Evolutionary conservation across 83 land plant species (phyloP).

Genomic region (Picea mariana): DNA sequence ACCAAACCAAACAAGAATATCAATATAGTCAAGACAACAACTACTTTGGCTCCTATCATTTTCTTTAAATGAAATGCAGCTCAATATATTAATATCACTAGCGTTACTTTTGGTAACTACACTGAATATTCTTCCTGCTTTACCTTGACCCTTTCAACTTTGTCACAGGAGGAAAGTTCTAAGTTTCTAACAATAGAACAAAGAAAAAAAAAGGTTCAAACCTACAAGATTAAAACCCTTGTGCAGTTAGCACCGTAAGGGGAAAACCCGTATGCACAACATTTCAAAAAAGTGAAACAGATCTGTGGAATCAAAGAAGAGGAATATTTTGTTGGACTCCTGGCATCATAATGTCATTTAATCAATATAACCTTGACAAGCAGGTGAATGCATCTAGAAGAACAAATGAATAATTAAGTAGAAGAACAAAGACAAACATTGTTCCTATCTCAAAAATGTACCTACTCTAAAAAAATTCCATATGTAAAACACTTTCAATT

Average conservation of each 20-base stretch:
- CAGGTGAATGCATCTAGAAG: too few species aligned
- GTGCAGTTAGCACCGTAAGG: neutral
- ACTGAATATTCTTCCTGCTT: neutral
- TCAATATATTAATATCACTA: neutral
- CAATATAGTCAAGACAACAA: too few species aligned
- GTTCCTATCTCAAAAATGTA: too few species aligned
- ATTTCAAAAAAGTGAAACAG: neutral
- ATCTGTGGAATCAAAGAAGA: neutral
- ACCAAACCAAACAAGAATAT: slow-evolving; percentile 3
- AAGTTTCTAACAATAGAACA: neutral
- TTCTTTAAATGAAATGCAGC: neutral
- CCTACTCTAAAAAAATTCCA: too few species aligned
- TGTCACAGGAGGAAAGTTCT: neutral
- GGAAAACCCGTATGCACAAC: neutral
- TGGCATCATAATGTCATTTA: too few species aligned
- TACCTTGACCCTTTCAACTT: neutral
- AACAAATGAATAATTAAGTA: too few species aligned
- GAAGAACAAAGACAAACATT: too few species aligned
- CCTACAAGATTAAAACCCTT: too few species aligned
- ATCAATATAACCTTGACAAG: too few species aligned
- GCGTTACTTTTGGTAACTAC: neutral
- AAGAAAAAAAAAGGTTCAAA: neutral
- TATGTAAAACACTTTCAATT: too few species aligned
- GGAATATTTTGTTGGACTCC: neutral
- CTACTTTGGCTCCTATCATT: neutral